Evolutionary conservation across 1,284 basidiomycete species (phyloP), one percentile per base, ranked within the genome.

Genomic region (Cryptococcus floricola): DNA sequence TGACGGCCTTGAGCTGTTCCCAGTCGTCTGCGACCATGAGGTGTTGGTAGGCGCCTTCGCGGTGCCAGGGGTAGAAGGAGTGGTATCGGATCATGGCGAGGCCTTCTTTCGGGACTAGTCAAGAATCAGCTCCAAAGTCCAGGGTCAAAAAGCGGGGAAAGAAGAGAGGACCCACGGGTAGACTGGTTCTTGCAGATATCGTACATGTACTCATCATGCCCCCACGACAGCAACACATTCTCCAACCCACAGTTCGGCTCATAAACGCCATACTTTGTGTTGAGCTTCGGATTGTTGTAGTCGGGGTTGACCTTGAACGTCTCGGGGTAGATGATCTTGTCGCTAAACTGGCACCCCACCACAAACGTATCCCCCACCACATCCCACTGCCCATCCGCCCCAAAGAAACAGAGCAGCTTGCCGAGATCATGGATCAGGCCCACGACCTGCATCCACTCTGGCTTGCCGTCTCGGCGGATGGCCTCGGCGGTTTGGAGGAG

Each of bases 61-160:
- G 83, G 74, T 91, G 89, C 89, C 90, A 93, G n/a, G 91, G 91
- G 79, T 94, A 94, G 81, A 94, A 94, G 65, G 87, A 89, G 79
- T 95, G 91, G 76, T 90, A 94, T 27, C 91, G 85, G 69, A 95
- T 91, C 91, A 95, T 95, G 27, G 87, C 85, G 39, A 95, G 81
- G 0, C 82, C 91, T 66, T 89, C 90, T 53, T 83, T 82, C 0
- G 91, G 91, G 0, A 95, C 84, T n/a, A 81, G 14, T 10, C 18
- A 44, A 37, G 9, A 19, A 41, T 50, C 27, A 46, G 52, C 18
- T 6, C 8, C 8, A 44, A 10, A 41, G 5, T 16, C 14, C 9
- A n/a, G n/a, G n/a, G n/a, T n/a, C n/a, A n/a, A n/a, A n/a, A n/a
- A n/a, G n/a, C n/a, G n/a, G 7, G 27, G n/a, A 16, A 16, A 53